A percentile compares a stretch with the other conserved stretches of the same genome.
phyloP scores from a whole-genome alignment of 2,329 filamentous ascomycete genomes.

The Calonectria montana region DNA sequence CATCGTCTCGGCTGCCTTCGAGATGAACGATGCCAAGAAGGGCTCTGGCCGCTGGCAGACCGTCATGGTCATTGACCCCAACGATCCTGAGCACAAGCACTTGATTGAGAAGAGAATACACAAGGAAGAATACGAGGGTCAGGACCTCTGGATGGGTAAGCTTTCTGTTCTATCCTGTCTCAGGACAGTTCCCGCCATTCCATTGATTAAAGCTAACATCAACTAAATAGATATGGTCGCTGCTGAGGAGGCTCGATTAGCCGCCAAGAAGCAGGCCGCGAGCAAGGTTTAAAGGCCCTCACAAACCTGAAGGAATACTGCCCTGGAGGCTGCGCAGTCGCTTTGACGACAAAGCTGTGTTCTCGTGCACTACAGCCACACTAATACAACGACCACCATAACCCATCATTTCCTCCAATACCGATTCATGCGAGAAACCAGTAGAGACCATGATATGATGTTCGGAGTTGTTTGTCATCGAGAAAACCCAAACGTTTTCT shows the following conservation, averaged over 20 bases:
- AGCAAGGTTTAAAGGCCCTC: constrained; percentile 35
- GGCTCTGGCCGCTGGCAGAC: constrained; percentile 87
- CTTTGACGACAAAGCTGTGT: neutral
- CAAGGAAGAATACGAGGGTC: constrained; percentile 86
- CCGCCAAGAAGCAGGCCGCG: constrained; percentile 50
- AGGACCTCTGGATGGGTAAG: constrained; percentile 93
- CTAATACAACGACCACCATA: neutral
- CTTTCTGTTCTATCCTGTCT: neutral
- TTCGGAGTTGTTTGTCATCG: constrained; percentile 5
- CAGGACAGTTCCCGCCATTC: too few relatives aligned
- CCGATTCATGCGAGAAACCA: neutral
- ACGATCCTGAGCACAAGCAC: constrained; percentile 85
- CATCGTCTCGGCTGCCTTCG: constrained; percentile 83
- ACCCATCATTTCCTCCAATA: neutral
- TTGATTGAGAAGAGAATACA: constrained; percentile 89
- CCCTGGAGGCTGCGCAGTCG: neutral
- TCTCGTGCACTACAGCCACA: neutral
- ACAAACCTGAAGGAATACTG: neutral
- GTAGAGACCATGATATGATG: neutral
- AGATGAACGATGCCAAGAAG: constrained; percentile 80
- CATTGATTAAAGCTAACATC: constrained; percentile 18
- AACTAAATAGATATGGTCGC: constrained; percentile 77
- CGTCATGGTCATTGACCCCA: constrained; percentile 81
- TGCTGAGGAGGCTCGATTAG: constrained; percentile 75
- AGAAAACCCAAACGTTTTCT: neutral